phyloP scores from a whole-genome alignment of 2,329 filamentous ascomycete species.

The Phialocephala subalpina region DNA sequence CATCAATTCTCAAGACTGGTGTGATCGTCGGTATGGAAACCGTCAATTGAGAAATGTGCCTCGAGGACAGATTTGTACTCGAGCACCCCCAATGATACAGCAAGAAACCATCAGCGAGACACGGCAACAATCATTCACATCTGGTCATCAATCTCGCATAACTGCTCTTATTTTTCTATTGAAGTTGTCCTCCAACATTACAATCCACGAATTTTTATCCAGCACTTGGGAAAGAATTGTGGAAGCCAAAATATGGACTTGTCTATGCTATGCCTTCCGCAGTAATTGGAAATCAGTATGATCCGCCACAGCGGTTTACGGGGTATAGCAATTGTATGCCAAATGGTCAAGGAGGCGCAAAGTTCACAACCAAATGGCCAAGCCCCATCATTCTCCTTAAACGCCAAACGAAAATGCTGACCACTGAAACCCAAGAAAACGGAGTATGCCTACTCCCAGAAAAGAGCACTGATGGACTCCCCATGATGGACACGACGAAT shows the following conservation, averaged over 20 bases:
- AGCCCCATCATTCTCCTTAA: conserved; percentile 31
- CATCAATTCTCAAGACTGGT: background rate
- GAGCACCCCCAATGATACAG: background rate
- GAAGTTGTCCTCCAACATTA: conserved; percentile 12
- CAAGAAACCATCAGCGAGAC: background rate
- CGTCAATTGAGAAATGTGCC: too few relatives aligned
- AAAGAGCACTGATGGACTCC: conserved; percentile 95
- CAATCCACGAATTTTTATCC: conserved; percentile 40
- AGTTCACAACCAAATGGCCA: conserved; percentile 34
- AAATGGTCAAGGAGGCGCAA: conserved; percentile 30
- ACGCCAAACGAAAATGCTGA: conserved; percentile 34
- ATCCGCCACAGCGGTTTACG: conserved; percentile 32
- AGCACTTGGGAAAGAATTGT: conserved; percentile 46
- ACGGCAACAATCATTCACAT: background rate
- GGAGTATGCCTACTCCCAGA: conserved; percentile 65
- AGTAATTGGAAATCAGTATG: conserved; percentile 38
- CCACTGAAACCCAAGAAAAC: conserved; percentile 27
- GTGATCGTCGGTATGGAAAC: background rate
- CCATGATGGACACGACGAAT: conserved; percentile 97
- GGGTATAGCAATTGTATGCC: conserved; percentile 44
- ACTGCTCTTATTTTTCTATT: conserved; percentile 12
- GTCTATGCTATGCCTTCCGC: conserved; percentile 37
- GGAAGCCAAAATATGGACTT: conserved; percentile 32
- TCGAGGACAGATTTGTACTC: too few relatives aligned
- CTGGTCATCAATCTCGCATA: background rate